Base-by-base conservation (phyloP, 306 rosid genomes). In the Prunus padus region DNA sequence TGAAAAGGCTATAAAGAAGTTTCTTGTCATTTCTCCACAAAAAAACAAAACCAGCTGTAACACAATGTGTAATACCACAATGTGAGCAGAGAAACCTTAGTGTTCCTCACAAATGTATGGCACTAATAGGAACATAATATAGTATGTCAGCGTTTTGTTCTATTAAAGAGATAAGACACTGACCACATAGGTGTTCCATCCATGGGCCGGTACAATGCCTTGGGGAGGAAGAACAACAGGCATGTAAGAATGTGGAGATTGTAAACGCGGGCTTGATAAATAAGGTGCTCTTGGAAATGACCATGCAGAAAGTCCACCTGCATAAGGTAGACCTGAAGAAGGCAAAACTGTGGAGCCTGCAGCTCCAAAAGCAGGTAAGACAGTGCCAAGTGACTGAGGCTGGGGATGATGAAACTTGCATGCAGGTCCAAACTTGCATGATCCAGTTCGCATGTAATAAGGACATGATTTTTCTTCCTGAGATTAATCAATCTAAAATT, bases 331-430 rank as follows among this genome's bases (percentile, higher is more conserved):
- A 76, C 91, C 89, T 11, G 95, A 82, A 75, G 91, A 45, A 71
- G 97, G 84, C 70, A 89, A 73, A 77, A 80, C 72, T 63, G 89
- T 64, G 26, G 96, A 78, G 75, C 83, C 84, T 2, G 74, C 26
- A n/a, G 86, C 73, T 51, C 88, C 86, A 80, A 73, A 84, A 59
- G 90, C 80, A 76, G 88, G 91, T 59, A 85, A 56, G 23, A 74
- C 74, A 60, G 85, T 82, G 72, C 88, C 92, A 71, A 77, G 26
- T 30, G 93, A 78, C 64, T 85, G 79, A 51, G 91, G 95, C 82
- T 79, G 93, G 20, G 97, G 98, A 83, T 93, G 98, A 74, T 91
- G 86, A 80, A 93, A 93, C 89, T 93, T 93, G 89, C 98, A 93
- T 14, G 97, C 95, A 75, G 88, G 90, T 83, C 98, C 98, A 86